A percentile compares a stretch with the other conserved stretches of the same genome.
Conservation (phyloP, 129 eudicot genomes). For the Mikania micrantha region DNA sequence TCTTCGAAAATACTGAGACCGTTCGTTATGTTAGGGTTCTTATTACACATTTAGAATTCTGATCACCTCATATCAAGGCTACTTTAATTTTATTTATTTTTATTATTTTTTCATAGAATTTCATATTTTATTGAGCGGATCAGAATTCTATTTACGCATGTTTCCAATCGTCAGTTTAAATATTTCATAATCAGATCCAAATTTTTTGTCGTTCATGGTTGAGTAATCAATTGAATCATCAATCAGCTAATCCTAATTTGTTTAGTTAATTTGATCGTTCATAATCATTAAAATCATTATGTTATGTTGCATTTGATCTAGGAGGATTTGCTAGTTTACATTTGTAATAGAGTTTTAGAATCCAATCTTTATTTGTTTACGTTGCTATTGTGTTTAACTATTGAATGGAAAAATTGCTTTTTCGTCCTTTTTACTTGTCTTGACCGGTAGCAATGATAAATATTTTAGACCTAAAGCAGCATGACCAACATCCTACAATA, state of each 20-base stretch:
- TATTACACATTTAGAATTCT: too few species aligned
- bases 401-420: too few species aligned
- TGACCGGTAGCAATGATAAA: too few species aligned
- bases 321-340: not conserved
- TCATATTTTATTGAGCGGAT: not conserved
- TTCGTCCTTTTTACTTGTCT: too few species aligned
- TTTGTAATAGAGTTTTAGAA: not conserved
- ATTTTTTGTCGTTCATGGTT: not conserved
- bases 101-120: not conserved
- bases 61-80: constrained; percentile 1
- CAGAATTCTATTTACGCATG: constrained; percentile 3
- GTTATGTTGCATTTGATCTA: not conserved
- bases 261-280: too few species aligned
- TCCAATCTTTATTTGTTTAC: not conserved
- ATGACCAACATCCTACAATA: too few species aligned
- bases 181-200: constrained; percentile 4
- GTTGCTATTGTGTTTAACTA: not conserved
- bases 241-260: too few species aligned
- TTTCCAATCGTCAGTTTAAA: not conserved
- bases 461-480: too few species aligned
- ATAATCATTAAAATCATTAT: constrained; percentile 4
- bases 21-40: constrained; percentile 15
- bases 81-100: not conserved
- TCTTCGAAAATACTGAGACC: not conserved
- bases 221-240: not conserved